Evolutionary conservation across 352 stramenopile species (phyloP).

Genomic region (Phytophthora citrophthora): DNA sequence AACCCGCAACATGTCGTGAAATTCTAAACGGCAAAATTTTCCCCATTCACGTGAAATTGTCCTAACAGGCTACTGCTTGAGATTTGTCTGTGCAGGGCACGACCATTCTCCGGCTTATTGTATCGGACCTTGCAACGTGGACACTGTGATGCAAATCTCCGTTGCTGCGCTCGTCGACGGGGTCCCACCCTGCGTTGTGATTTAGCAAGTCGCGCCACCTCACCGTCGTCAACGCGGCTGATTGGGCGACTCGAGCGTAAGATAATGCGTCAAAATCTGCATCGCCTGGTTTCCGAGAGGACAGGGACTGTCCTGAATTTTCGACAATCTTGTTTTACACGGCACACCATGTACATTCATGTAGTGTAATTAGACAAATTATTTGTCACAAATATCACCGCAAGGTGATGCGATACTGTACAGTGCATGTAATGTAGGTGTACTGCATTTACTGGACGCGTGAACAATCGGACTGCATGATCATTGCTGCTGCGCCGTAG

Average conservation of each 20-base stretch:
- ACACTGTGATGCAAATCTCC: slow-evolving; percentile 19
- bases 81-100: slow-evolving; percentile 24
- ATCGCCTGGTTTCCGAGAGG: background rate
- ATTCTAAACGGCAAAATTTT: background rate
- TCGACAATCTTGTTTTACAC: background rate
- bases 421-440: too few species aligned
- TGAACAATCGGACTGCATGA: background rate
- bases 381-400: background rate
- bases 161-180: slow-evolving; percentile 16
- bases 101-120: slow-evolving; percentile 18
- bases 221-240: slow-evolving; percentile 8
- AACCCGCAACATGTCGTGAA: background rate
- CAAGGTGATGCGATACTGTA: background rate
- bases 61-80: background rate
- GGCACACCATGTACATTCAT: too few species aligned
- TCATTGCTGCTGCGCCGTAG: background rate
- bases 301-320: background rate
- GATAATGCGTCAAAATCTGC: background rate
- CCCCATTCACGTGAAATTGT: background rate
- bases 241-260: slow-evolving; percentile 11
- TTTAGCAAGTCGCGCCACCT: slow-evolving; percentile 35
- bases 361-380: too few species aligned
- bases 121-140: slow-evolving; percentile 4
- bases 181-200: slow-evolving; percentile 15
- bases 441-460: background rate